These are phyloP conservation scores for Yarrowia hollandica DNA, from an alignment of 805 yeast genomes.

Conservation along the genomic window DNA sequence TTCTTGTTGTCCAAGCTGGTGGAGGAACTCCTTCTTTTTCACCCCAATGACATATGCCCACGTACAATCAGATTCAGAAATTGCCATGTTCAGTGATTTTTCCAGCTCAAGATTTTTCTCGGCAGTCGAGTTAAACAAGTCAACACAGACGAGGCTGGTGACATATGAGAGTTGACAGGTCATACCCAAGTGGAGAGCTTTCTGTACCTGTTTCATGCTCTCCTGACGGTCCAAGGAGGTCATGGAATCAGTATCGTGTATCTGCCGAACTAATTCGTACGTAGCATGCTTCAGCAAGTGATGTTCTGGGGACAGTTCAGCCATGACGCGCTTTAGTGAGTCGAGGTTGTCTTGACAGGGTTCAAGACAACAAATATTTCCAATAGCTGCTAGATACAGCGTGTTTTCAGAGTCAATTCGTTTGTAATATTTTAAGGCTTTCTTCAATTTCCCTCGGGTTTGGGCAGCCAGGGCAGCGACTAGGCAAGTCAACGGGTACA, in stretches of 20 bases:
- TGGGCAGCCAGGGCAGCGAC: background rate
- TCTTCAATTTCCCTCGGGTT: background rate
- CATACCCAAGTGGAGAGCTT: background rate
- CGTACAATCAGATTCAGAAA: background rate
- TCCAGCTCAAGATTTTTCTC: background rate
- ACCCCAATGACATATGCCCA: slow-evolving; percentile 4
- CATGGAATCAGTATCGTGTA: background rate
- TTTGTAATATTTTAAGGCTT: background rate
- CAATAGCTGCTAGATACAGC: background rate
- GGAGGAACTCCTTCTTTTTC: background rate
- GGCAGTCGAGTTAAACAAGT: background rate
- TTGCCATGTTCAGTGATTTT: background rate
- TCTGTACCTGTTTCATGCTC: background rate
- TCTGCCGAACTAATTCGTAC: background rate
- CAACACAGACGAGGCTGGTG: background rate
- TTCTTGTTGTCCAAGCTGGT: background rate
- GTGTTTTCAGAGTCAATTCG: background rate
- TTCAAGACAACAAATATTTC: background rate
- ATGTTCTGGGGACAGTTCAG: background rate
- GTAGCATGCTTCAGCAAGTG: background rate
- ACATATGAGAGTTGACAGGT: background rate
- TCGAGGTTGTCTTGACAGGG: background rate
- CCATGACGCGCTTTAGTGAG: background rate
- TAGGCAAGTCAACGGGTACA: background rate
- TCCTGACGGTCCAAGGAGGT: background rate